These are phyloP conservation scores for Pichia sp. DNA, from an alignment of 1,139 yeast species.

Conservation along the genomic window DNA sequence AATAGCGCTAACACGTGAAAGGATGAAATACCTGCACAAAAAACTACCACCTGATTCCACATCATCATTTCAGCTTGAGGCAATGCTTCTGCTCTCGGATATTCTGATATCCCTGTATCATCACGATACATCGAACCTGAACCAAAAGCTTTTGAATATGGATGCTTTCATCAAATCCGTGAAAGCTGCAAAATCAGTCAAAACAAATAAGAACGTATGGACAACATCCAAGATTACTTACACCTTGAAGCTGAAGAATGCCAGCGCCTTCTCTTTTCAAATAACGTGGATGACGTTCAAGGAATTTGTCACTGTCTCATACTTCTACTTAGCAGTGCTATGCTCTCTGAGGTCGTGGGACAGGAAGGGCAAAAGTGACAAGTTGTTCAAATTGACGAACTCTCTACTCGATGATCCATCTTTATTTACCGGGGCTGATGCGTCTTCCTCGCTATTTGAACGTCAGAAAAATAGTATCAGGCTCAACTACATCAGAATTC, in stretches of 20 bases:
- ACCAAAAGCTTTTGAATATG: slow-evolving; percentile 17
- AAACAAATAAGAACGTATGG: slow-evolving; percentile 17
- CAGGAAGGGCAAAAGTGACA: slow-evolving; percentile 29
- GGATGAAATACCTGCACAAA: neutral
- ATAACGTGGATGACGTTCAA: slow-evolving; percentile 36
- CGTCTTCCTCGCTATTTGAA: slow-evolving; percentile 12
- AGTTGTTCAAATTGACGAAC: slow-evolving; percentile 26
- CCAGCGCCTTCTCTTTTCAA: slow-evolving; percentile 13
- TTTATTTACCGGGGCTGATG: neutral
- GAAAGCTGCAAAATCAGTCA: slow-evolving; percentile 20
- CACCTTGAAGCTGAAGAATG: slow-evolving; percentile 23
- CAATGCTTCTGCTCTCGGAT: neutral
- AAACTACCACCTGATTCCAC: slow-evolving; percentile 22
- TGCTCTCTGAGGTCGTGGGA: slow-evolving; percentile 31
- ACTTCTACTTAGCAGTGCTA: slow-evolving; percentile 23
- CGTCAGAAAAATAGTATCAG: slow-evolving; percentile 19
- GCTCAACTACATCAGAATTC: slow-evolving; percentile 25
- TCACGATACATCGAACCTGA: neutral
- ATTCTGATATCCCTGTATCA: neutral
- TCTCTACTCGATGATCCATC: neutral
- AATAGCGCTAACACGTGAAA: neutral
- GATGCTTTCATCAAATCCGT: slow-evolving; percentile 23
- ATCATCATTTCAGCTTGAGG: slow-evolving; percentile 14
- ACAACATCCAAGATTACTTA: slow-evolving; percentile 19
- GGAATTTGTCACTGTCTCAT: slow-evolving; percentile 36